These are phyloP conservation scores for Penicillium fuscoglaucum DNA, from an alignment of 2,329 filamentous ascomycete genomes.

Conservation along the genomic window DNA sequence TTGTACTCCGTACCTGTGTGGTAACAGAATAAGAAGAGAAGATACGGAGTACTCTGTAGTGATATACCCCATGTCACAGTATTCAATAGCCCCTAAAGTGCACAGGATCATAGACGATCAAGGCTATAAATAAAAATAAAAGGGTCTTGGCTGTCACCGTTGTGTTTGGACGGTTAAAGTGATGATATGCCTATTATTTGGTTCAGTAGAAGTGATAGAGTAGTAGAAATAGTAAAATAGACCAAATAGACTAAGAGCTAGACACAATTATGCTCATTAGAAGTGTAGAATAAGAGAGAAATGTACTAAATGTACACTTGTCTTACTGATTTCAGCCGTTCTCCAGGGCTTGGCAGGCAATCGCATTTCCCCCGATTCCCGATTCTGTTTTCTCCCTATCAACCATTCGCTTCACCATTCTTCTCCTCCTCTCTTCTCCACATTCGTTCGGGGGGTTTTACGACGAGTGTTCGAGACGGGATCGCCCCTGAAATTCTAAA, in stretches of 20 bases:
- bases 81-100: not conserved
- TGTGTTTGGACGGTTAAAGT: not conserved
- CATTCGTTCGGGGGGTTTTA: constrained; percentile 30
- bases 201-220: too few species aligned
- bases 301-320: not conserved
- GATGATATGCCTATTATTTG: not conserved
- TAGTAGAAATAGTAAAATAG: not conserved
- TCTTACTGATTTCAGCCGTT: constrained; percentile 13
- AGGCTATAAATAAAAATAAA: constrained; percentile 11
- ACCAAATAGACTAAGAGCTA: not conserved
- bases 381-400: constrained; percentile 24
- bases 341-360: constrained; percentile 14
- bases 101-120: not conserved
- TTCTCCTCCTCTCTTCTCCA: constrained; percentile 19
- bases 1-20: too few species aligned
- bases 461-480: constrained; percentile 22
- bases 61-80: not conserved
- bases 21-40: not conserved
- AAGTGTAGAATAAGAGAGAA: not conserved
- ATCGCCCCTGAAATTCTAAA: constrained; percentile 22
- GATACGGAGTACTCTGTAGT: not conserved
- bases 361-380: constrained; percentile 22
- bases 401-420: constrained; percentile 4
- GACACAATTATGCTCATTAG: not conserved
- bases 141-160: not conserved